Evolutionary conservation across 2,329 filamentous ascomycete genomes (phyloP).

Genomic region (Monilinia fructigena): DNA sequence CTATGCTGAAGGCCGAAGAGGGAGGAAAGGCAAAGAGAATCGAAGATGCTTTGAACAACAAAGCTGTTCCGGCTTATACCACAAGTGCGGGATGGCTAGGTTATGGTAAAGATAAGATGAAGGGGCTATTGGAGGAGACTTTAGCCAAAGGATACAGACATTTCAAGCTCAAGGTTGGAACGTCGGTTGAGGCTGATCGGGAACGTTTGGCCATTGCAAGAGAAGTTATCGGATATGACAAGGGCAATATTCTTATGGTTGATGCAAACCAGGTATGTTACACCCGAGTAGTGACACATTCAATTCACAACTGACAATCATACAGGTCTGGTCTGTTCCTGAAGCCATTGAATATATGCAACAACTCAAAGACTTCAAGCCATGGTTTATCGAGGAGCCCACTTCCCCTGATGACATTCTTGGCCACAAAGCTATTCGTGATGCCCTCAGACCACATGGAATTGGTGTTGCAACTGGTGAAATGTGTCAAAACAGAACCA

Average conservation of each 20-base stretch:
- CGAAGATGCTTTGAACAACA: constrained; percentile 67
- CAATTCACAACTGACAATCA: constrained; percentile 3
- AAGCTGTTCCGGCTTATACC: constrained; percentile 85
- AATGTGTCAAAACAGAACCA: constrained; percentile 92
- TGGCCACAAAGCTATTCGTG: constrained; percentile 80
- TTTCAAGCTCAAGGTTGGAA: constrained; percentile 91
- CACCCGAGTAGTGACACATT: constrained; percentile 23
- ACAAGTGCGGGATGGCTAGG: constrained; percentile 91
- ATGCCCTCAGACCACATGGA: constrained; percentile 70
- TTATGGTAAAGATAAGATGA: constrained; percentile 86
- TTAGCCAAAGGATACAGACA: constrained; percentile 74
- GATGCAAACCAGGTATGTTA: constrained; percentile 76
- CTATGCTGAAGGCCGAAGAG: constrained; percentile 65
- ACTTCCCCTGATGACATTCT: constrained; percentile 87
- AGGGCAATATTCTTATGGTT: constrained; percentile 75
- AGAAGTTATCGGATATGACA: constrained; percentile 77
- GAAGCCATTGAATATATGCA: constrained; percentile 88
- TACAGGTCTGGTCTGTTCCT: constrained; percentile 76
- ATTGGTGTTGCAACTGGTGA: constrained; percentile 90
- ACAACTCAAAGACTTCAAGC: constrained; percentile 76
- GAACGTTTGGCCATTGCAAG: constrained; percentile 70
- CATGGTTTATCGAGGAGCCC: constrained; percentile 94
- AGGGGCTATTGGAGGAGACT: constrained; percentile 69
- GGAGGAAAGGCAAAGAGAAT: constrained; percentile 68
- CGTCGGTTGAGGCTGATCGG: constrained; percentile 68